These are phyloP conservation scores for Ophiostoma triangulosporum DNA, from an alignment of 2,329 filamentous ascomycete genomes.

Conservation along the genomic window DNA sequence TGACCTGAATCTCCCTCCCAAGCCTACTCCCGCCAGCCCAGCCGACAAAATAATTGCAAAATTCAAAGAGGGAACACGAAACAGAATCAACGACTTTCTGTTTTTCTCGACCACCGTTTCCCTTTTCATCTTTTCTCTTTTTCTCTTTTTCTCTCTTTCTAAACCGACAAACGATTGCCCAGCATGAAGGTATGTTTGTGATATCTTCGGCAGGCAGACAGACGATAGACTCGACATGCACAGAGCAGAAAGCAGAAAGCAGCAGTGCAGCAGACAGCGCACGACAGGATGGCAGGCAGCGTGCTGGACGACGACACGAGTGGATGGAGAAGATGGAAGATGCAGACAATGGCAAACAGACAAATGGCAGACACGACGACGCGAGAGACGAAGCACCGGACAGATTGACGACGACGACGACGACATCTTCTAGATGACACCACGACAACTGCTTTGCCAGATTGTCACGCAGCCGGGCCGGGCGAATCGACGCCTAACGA, in stretches of 20 bases:
- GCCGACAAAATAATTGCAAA: slow-evolving; percentile 1
- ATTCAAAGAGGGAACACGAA: slow-evolving; percentile 1
- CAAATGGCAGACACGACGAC: not conserved
- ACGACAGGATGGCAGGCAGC: no score
- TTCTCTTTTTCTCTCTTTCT: slow-evolving; percentile 8
- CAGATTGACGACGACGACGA: not conserved
- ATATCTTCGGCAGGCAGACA: not conserved
- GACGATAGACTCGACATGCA: not conserved
- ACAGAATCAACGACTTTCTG: slow-evolving; percentile 8
- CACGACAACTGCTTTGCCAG: no score
- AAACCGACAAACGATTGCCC: slow-evolving; percentile 6
- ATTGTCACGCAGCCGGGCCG: no score
- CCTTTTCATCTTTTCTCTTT: slow-evolving; percentile 7
- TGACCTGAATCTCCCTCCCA: not conserved
- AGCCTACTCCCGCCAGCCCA: not conserved
- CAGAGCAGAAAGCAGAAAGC: not conserved
- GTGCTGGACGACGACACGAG: not conserved
- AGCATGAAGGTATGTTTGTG: slow-evolving; percentile 15
- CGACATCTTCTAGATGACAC: no score
- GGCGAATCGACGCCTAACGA: no score
- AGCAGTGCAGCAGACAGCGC: not conserved
- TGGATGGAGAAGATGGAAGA: not conserved
- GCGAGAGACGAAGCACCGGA: not conserved
- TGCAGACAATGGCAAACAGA: not conserved
- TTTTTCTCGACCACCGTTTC: slow-evolving; percentile 7